phyloP scores from a whole-genome alignment of 208 protist genomes.

The Leishmania lainsoni region DNA sequence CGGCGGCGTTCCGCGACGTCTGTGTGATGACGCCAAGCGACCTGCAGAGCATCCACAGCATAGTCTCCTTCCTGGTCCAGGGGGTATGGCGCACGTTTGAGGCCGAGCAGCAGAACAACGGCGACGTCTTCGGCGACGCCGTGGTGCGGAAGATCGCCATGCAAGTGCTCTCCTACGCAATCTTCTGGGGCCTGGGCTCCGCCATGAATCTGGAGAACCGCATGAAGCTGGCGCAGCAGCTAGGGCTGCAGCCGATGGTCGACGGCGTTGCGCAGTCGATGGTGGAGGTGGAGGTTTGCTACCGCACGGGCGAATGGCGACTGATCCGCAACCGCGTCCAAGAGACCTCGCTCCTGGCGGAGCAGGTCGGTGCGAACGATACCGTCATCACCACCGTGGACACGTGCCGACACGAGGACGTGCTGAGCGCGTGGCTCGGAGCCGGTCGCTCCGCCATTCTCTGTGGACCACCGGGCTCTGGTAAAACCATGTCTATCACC shows the following conservation, averaged over 20 bases:
- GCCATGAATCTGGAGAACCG: constrained; percentile 63
- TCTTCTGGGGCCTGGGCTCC: constrained; percentile 97
- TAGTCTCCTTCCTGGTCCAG: constrained; percentile 93
- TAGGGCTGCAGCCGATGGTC: constrained; percentile 46
- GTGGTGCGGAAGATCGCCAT: constrained; percentile 24
- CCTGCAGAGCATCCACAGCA: constrained; percentile 88
- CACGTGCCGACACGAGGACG: constrained; percentile 96
- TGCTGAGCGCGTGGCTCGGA: constrained; percentile 95
- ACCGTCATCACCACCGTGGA: constrained; percentile 99
- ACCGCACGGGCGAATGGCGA: constrained; percentile 81
- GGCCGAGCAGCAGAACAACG: constrained; percentile 83
- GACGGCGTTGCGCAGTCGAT: constrained; percentile 47
- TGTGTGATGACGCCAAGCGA: constrained; percentile 96
- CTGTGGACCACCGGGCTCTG: constrained; percentile 97
- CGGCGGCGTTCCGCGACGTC: constrained; percentile 55
- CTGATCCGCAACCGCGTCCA: constrained; percentile 75
- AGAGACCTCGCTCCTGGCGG: constrained; percentile 85
- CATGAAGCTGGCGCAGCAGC: constrained; percentile 54
- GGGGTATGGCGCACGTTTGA: constrained; percentile 89
- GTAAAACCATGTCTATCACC: constrained; percentile 99
- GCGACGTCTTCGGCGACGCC: constrained; percentile 18
- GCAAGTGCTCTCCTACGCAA: constrained; percentile 84
- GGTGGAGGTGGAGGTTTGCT: constrained; percentile 86
- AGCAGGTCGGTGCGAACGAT: constrained; percentile 93
- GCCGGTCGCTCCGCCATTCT: constrained; percentile 95